Base-by-base conservation (phyloP, 352 stramenopile species). In the Thalassiosira oceanica region DNA sequence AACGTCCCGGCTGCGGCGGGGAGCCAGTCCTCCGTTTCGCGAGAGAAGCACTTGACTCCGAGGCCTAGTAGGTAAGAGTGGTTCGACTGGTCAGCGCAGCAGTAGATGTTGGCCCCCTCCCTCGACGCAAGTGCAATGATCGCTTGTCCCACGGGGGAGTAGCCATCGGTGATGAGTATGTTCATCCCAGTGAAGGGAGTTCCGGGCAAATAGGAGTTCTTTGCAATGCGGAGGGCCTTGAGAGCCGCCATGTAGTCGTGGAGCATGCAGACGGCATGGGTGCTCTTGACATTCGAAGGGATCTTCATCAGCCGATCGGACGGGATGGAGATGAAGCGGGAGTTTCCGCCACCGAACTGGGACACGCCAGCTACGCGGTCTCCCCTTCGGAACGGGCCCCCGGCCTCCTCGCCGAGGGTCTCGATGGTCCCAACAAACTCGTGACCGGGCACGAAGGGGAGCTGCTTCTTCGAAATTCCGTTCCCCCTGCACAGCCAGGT, bases 351-450 rank as follows among this genome's bases (percentile, higher is more conserved):
- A 15, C 51, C 49, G 39, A 79, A 53, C 1, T 64, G 43, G 29
- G 53, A 62, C 44, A 70, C 37, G 8, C 49, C 49, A 1, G 39
- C 55, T 54, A 83, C 8, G 60, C 51, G 15, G 74, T 54, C 15
- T 64, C 73, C 33, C 24, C 31, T 23, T 16, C 39, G 13, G 29
- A 58, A 58, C 79, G 50, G 2, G 73, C 62, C 31, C n/a, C 46
- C 36, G 16, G 39, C 24, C 20, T 58, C 28, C 10, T 49, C 27
- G 31, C 29, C 68, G 13, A 84, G 43, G 18, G 50, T 18, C 51
- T 61, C 51, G 16, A 86, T 61, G 16, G 64, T 83, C 21, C 78
- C 78, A 20, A 84, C 61, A 8, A 81, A 26, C 58, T 83, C 78
- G 37, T 73, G 61, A 23, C 78, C 78, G 11, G 78, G 78, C 21